Percentiles rank a stretch among this genome's conserved stretches.
Evolutionary conservation across 73 alveolate species (phyloP).

Genomic region (Paramecium tetraurelia): DNA sequence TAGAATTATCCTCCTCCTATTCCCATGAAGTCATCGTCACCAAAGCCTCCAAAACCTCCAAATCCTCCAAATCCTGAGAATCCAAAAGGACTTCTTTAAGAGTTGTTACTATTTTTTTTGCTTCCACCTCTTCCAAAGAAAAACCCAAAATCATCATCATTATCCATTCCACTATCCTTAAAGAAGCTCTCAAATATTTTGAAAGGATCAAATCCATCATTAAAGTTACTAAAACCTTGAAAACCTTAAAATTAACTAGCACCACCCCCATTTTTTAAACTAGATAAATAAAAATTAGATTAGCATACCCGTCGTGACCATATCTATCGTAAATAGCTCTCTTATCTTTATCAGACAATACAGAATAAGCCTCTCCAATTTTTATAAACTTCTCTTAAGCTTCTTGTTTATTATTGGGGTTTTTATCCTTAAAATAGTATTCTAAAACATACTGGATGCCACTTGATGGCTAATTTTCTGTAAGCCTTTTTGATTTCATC

Average conservation of each 20-base stretch:
- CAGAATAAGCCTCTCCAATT: conserved; percentile 94
- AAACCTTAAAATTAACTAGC: conserved; percentile 35
- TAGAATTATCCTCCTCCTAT: background rate
- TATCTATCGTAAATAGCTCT: conserved; percentile 88
- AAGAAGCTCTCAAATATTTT: background rate
- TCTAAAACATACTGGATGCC: conserved; percentile 87
- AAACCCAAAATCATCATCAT: background rate
- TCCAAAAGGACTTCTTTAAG: background rate
- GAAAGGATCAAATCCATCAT: background rate
- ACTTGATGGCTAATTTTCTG: conserved; percentile 83
- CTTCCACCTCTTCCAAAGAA: background rate
- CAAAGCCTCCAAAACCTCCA: background rate
- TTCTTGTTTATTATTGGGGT: conserved; percentile 82
- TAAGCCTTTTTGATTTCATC: conserved; percentile 81
- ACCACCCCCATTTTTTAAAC: conserved; percentile 67
- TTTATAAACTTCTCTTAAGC: conserved; percentile 90
- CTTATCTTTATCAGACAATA: conserved; percentile 86
- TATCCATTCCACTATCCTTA: conserved; percentile 53
- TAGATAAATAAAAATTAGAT: background rate
- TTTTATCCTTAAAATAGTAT: conserved; percentile 74
- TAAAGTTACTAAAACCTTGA: conserved; percentile 65
- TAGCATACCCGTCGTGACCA: conserved; percentile 85
- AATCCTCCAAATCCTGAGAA: background rate
- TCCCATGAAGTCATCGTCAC: background rate
- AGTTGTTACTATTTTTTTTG: background rate